These are phyloP conservation scores for Crepidotus variabilis DNA, from an alignment of 768 basidiomycete species.

Conservation along the genomic window DNA sequence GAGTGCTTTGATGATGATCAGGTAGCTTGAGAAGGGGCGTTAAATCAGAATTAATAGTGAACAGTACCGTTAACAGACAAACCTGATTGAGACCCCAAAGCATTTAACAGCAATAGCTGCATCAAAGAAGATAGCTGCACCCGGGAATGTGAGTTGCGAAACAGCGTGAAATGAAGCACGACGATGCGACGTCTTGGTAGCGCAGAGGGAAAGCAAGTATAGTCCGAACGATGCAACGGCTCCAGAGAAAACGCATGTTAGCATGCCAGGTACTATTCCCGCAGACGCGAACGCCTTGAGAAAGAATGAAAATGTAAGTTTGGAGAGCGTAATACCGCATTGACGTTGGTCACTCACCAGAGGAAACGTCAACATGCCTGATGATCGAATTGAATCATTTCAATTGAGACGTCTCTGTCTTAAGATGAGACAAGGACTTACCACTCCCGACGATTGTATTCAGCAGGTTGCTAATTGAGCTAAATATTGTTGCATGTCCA, in stretches of 20 bases:
- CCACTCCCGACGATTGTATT: constrained; percentile 95
- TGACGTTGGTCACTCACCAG: constrained; percentile 38
- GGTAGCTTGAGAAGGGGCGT: neutral
- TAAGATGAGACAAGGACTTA: constrained; percentile 24
- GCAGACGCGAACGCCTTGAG: constrained; percentile 83
- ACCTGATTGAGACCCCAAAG: constrained; percentile 94
- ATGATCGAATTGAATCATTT: constrained; percentile 19
- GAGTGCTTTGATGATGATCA: constrained; percentile 84
- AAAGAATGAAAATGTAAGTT: neutral
- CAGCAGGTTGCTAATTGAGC: constrained; percentile 73
- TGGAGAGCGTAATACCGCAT: constrained; percentile 1
- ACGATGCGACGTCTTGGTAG: constrained; percentile 69
- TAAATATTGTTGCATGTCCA: constrained; percentile 66
- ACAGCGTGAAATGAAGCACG: constrained; percentile 82
- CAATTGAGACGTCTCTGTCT: too few relatives aligned
- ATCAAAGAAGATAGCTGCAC: constrained; percentile 85
- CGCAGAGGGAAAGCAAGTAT: constrained; percentile 84
- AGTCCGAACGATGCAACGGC: constrained; percentile 77
- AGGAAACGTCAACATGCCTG: constrained; percentile 89
- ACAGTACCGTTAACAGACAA: constrained; percentile 18
- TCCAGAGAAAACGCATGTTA: constrained; percentile 85
- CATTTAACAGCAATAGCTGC: constrained; percentile 94
- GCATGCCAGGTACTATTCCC: constrained; percentile 84
- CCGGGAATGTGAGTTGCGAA: constrained; percentile 84
- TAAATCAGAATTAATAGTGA: constrained; percentile 2